Evolutionary conservation across 805 yeast species (phyloP).

Genomic region (Cephaloascus albidus): DNA sequence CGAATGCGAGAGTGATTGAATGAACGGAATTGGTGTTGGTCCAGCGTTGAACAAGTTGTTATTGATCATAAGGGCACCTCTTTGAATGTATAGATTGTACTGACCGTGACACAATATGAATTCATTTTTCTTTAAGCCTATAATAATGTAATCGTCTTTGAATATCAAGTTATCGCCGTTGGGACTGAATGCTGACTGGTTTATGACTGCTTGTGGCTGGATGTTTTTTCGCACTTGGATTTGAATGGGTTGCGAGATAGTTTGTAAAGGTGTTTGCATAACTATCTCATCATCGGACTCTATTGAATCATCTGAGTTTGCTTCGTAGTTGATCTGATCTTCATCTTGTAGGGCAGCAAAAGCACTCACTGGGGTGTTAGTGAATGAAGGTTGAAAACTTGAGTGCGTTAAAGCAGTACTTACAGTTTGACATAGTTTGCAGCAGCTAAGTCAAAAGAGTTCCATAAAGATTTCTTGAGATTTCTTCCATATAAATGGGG

Average conservation of each 20-base stretch:
- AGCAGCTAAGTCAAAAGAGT: no score
- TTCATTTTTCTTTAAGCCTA: conserved; percentile 36
- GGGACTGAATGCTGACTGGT: conserved; percentile 26
- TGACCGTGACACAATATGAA: conserved; percentile 38
- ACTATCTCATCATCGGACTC: conserved; percentile 1
- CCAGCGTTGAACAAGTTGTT: conserved; percentile 20
- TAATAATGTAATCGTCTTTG: conserved; percentile 16
- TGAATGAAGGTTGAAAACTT: background rate
- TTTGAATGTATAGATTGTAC: conserved; percentile 27
- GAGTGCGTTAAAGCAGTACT: no score
- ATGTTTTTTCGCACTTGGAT: background rate
- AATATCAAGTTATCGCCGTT: conserved; percentile 26
- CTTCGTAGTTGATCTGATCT: conserved; percentile 5
- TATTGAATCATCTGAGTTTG: conserved; percentile 3
- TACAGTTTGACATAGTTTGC: no score
- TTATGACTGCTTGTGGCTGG: background rate
- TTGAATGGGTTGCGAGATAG: background rate
- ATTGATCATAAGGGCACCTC: conserved; percentile 40
- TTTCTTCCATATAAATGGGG: no score
- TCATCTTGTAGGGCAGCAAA: conserved; percentile 18
- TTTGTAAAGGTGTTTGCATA: background rate
- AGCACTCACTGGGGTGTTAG: conserved; percentile 10
- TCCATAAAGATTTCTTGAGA: no score
- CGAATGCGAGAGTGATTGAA: conserved; percentile 21
- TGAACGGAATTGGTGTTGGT: conserved; percentile 16